These are phyloP conservation scores for Sonneratia alba DNA, from an alignment of 345 rosid genomes.

Conservation along the genomic window DNA sequence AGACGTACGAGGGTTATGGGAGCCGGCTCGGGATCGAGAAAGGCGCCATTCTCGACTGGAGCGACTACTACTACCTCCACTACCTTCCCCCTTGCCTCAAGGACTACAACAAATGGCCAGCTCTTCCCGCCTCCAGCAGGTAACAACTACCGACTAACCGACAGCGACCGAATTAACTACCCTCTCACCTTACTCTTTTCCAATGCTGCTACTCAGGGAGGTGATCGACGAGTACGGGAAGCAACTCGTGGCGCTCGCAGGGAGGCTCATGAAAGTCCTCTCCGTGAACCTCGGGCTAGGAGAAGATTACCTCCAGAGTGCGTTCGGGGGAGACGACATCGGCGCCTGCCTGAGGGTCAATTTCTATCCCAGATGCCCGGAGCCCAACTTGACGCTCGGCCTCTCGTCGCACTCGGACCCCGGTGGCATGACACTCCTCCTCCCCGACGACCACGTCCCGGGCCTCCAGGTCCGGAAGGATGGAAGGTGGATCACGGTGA, in stretches of 20 bases:
- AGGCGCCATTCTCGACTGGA: constrained; percentile 95
- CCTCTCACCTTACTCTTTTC: too few relatives aligned
- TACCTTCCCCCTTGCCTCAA: constrained; percentile 46
- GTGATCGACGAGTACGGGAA: constrained; percentile 64
- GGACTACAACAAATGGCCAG: constrained; percentile 78
- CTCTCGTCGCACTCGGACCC: constrained; percentile 91
- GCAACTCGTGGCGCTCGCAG: constrained; percentile 46
- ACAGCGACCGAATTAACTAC: not conserved
- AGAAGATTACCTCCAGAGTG: constrained; percentile 45
- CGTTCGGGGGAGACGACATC: constrained; percentile 59
- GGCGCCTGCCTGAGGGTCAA: constrained; percentile 83
- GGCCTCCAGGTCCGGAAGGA: constrained; percentile 78
- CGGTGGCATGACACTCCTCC: constrained; percentile 73
- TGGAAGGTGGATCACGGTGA: constrained; percentile 70
- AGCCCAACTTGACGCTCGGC: constrained; percentile 75
- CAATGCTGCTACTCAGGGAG: constrained; percentile 29
- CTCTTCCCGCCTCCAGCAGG: constrained; percentile 56
- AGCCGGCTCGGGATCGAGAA: constrained; percentile 77
- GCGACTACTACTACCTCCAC: constrained; percentile 82
- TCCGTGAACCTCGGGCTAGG: constrained; percentile 56
- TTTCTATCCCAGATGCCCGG: constrained; percentile 89
- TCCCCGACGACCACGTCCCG: constrained; percentile 60
- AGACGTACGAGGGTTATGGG: constrained; percentile 87
- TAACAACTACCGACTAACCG: not conserved
- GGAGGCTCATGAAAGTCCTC: constrained; percentile 59